Evolutionary conservation across 331 rosid species (phyloP), one percentile per base, ranked within the genome.

Genomic region (Spiraea crenata): DNA sequence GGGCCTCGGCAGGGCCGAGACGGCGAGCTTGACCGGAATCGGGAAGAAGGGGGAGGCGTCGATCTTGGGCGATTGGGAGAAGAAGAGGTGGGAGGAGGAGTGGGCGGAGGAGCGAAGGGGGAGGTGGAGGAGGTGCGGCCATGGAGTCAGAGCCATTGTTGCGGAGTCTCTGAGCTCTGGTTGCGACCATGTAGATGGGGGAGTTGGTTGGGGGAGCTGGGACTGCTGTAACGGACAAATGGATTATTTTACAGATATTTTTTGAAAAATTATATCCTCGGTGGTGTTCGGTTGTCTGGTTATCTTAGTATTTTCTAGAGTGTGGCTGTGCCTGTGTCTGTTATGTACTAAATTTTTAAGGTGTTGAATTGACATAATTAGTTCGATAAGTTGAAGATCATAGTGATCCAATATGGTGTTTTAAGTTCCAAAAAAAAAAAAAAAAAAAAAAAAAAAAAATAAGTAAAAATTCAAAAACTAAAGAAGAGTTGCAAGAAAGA

Each of bases 111-210:
- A 69, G 34, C 79, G 93, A 37, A 83, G 79, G 2, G 89, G 90
- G 58, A 88, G 76, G 11, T 76, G 86, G 34, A 86, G 74, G 15
- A 84, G 67, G 47, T 66, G 77, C 4, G 95, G 82, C 73, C 77
- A 82, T 16, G 76, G 70, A 66, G 82, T 70, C 20, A 84, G 69
- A 57, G 98, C 87, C 99, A 95, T 95, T 63, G 50, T 95, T 63
- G 50, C 34, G 17, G 63, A 71, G 61, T 41, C 20, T 8, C 6
- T 9, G 5, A 67, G 72, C 71, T 78, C 65, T 56, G 72, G 74
- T 51, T 75, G 38, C 12, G 80, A 67, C 71, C 85, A 83, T 81
- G 85, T 70, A 86, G 60, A 25, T 34, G 78, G 34, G n/a, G 34
- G 11, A 6, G 46, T 51, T 68, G 64, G n/a, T 70, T 50, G 64